A percentile compares a stretch with the other conserved stretches of the same genome.
Conservation (phyloP, 2,329 filamentous ascomycete species). For the Colletotrichum tropicicola region DNA sequence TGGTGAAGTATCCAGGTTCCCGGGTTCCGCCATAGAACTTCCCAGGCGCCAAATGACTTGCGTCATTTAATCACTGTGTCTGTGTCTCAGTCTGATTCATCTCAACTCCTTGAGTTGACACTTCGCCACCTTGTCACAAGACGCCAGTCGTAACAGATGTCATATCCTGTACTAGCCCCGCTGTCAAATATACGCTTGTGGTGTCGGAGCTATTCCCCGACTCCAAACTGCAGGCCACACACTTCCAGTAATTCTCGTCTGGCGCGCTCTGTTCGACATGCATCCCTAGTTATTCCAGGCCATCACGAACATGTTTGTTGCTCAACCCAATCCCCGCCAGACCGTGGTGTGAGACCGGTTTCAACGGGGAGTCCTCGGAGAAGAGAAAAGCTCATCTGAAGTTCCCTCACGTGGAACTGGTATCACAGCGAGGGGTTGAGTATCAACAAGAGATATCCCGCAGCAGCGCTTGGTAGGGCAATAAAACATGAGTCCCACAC, state of each 20-base stretch:
- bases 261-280: neutral
- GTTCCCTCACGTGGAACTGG: slow-evolving; percentile 14
- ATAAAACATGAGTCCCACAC: slow-evolving; percentile 20
- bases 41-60: neutral
- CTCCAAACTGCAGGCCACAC: neutral
- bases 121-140: slow-evolving; percentile 24
- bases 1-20: no score
- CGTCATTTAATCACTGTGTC: neutral
- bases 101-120: slow-evolving; percentile 8
- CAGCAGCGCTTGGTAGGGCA: neutral
- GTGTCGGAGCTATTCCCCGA: neutral
- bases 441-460: slow-evolving; percentile 8
- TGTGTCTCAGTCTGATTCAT: slow-evolving; percentile 26
- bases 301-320: slow-evolving; percentile 23
- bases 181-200: neutral
- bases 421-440: slow-evolving; percentile 23
- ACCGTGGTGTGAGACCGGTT: slow-evolving; percentile 16
- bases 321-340: slow-evolving; percentile 4
- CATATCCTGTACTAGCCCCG: slow-evolving; percentile 3
- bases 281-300: neutral
- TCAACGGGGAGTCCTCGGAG: slow-evolving; percentile 15
- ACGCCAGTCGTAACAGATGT: slow-evolving; percentile 26
- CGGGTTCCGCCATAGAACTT: no score
- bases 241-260: neutral
- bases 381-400: slow-evolving; percentile 20